phyloP scores from a whole-genome alignment of 2,329 filamentous ascomycete species.

The Fusarium sp. region DNA sequence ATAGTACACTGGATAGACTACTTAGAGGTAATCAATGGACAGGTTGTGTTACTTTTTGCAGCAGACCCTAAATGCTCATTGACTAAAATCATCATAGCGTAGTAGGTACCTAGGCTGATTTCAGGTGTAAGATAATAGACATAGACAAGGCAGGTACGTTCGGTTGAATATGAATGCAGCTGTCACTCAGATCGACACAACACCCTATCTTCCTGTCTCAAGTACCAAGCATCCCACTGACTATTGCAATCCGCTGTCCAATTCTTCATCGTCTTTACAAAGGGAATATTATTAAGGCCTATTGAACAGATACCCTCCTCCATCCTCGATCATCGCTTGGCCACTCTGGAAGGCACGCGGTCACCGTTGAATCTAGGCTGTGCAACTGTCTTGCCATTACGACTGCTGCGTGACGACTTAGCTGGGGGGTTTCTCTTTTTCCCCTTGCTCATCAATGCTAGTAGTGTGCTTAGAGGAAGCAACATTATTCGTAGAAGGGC shows the following conservation, averaged over 20 bases:
- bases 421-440: constrained; percentile 46
- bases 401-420: constrained; percentile 42
- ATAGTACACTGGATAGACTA: background rate
- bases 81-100: background rate
- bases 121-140: background rate
- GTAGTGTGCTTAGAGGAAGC: constrained; percentile 57
- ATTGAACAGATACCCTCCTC: background rate
- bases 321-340: constrained; percentile 44
- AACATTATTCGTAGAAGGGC: constrained; percentile 55
- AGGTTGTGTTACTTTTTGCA: background rate
- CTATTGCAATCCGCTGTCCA: background rate
- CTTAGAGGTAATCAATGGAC: background rate
- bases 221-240: background rate
- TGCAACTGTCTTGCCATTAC: constrained; percentile 41
- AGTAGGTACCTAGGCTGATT: background rate
- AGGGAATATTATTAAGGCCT: constrained; percentile 22
- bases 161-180: background rate
- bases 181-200: background rate
- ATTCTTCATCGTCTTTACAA: background rate
- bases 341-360: constrained; percentile 51
- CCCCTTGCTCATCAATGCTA: constrained; percentile 51
- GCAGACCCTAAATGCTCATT: background rate
- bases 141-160: background rate
- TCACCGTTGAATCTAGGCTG: constrained; percentile 53
- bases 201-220: background rate